These are phyloP conservation scores for Aspergillus bombycis DNA, from an alignment of 2,329 filamentous ascomycete species.

Conservation along the genomic window DNA sequence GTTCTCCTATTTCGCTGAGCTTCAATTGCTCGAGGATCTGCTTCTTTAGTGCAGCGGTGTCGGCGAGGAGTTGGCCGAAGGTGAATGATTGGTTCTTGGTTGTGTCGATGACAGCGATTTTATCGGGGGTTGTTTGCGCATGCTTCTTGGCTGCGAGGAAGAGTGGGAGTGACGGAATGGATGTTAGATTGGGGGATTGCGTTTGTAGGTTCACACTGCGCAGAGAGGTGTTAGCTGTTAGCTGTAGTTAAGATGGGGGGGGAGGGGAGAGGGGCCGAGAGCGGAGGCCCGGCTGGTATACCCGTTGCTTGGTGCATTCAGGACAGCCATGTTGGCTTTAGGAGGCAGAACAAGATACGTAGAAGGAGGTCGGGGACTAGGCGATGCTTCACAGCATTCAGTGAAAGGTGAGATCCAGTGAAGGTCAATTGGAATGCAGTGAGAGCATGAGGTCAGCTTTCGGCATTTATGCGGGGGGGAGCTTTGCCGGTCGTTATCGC, in stretches of 20 bases:
- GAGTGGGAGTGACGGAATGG: constrained; percentile 43
- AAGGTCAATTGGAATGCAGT: neutral
- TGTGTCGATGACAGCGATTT: constrained; percentile 44
- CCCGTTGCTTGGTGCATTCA: neutral
- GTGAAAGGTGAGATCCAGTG: neutral
- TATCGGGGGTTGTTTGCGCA: constrained; percentile 35
- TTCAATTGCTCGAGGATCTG: constrained; percentile 37
- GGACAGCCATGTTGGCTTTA: neutral
- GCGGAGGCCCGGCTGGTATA: neutral
- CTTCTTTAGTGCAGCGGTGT: constrained; percentile 41
- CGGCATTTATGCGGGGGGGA: neutral
- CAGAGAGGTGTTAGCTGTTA: neutral
- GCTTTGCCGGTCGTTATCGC: neutral
- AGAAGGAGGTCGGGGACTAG: neutral
- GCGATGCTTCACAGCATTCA: neutral
- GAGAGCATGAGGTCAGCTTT: neutral
- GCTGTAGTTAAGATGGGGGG: neutral
- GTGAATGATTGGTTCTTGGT: constrained; percentile 45
- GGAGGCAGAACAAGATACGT: too few species aligned
- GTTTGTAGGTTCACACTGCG: neutral
- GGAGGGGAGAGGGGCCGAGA: neutral
- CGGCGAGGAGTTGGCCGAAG: constrained; percentile 44
- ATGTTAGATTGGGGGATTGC: constrained; percentile 19
- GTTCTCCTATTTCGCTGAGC: constrained; percentile 27
- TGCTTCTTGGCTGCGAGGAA: constrained; percentile 43